Percentiles rank a stretch among this genome's conserved stretches.
These are phyloP conservation scores for Lepidium africanum DNA, from an alignment of 345 rosid species.

Conservation along the genomic window DNA sequence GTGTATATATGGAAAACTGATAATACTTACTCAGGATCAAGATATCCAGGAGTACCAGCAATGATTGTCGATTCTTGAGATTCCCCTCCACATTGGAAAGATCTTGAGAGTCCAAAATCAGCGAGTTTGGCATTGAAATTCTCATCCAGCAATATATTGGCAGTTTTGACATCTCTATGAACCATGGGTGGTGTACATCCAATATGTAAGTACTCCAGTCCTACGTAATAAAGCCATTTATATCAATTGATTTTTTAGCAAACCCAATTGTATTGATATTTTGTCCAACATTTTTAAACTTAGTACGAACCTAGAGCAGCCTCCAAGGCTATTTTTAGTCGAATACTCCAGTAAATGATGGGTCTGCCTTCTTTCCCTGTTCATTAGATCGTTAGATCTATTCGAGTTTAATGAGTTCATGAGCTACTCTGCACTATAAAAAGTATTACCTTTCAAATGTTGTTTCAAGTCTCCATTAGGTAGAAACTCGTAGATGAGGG, in stretches of 20 bases:
- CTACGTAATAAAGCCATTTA: not conserved
- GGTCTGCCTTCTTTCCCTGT: slow-evolving; percentile 5
- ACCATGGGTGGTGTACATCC: slow-evolving; percentile 37
- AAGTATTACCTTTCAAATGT: slow-evolving; percentile 25
- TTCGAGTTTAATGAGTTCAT: not conserved
- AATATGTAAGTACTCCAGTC: slow-evolving; percentile 1
- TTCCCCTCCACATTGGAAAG: not conserved
- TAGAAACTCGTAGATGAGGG: slow-evolving; percentile 39
- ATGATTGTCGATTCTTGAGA: not conserved
- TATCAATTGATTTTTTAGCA: not conserved
- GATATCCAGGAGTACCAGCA: slow-evolving; percentile 12
- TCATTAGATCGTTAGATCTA: not conserved
- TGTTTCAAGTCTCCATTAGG: slow-evolving; percentile 30
- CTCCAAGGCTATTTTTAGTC: slow-evolving; percentile 37
- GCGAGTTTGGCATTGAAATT: slow-evolving; percentile 41
- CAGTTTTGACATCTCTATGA: slow-evolving; percentile 39
- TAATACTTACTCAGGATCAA: slow-evolving; percentile 14
- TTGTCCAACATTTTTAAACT: not conserved
- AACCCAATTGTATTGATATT: not conserved
- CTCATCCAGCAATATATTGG: slow-evolving; percentile 38
- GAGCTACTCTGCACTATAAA: not conserved
- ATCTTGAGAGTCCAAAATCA: slow-evolving; percentile 45
- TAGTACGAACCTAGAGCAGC: slow-evolving; percentile 34
- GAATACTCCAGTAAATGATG: slow-evolving; percentile 29
- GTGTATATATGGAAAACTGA: not conserved